phyloP scores from a whole-genome alignment of 2,329 filamentous ascomycete species.

The Aspergillus quadricinctus region DNA sequence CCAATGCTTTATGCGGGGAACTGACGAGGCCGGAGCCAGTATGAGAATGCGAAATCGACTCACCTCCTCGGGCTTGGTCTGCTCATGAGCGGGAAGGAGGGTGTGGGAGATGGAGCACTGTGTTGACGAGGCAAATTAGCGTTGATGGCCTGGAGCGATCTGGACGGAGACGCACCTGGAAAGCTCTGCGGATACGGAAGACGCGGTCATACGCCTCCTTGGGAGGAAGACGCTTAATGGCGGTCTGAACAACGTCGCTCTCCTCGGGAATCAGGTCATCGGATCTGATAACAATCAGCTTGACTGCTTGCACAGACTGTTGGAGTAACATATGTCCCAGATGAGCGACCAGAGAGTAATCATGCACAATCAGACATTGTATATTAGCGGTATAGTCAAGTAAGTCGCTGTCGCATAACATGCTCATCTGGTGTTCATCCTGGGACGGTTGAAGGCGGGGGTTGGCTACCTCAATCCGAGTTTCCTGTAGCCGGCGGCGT shows the following conservation, averaged over 20 bases:
- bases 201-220: slow-evolving; percentile 95
- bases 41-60: slow-evolving; percentile 18
- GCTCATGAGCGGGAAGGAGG: slow-evolving; percentile 60
- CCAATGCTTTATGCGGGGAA: slow-evolving; percentile 25
- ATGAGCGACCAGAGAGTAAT: slow-evolving; percentile 4
- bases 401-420: neutral
- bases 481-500: slow-evolving; percentile 87
- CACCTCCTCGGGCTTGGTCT: slow-evolving; percentile 66
- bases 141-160: slow-evolving; percentile 4
- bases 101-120: slow-evolving; percentile 64
- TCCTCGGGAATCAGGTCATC: slow-evolving; percentile 96
- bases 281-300: slow-evolving; percentile 54
- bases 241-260: slow-evolving; percentile 77
- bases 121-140: slow-evolving; percentile 20
- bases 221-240: slow-evolving; percentile 82
- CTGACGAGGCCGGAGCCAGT: slow-evolving; percentile 9
- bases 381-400: neutral
- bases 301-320: neutral
- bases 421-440: slow-evolving; percentile 9
- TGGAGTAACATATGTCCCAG: slow-evolving; percentile 3
- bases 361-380: neutral
- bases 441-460: slow-evolving; percentile 12
- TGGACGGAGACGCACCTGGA: slow-evolving; percentile 61
- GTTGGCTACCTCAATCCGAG: slow-evolving; percentile 75
- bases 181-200: slow-evolving; percentile 91